Conservation (phyloP, 2,329 filamentous ascomycete genomes). For the Sporothrix brunneoviolacea region DNA sequence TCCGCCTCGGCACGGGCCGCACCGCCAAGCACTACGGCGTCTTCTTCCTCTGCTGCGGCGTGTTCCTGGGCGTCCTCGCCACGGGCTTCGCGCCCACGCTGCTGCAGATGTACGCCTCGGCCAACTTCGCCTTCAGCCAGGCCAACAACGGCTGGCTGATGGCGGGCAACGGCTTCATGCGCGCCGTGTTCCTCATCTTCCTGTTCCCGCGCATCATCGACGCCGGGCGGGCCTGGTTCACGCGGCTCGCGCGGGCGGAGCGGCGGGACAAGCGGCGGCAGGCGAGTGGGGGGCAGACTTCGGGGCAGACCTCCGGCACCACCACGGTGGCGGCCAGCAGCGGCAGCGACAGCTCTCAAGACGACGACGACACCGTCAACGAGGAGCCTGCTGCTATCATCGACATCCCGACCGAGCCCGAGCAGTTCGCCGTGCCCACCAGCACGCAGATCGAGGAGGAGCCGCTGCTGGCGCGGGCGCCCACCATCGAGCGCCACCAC, state of each 20-base stretch:
- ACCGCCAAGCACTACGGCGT: slow-evolving; percentile 53
- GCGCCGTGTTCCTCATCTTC: slow-evolving; percentile 48
- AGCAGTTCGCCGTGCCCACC: slow-evolving; percentile 35
- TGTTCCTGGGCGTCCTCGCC: slow-evolving; percentile 61
- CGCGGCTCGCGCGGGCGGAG: background rate
- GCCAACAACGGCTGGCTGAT: slow-evolving; percentile 51
- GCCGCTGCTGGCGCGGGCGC: slow-evolving; percentile 26
- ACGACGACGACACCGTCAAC: no score
- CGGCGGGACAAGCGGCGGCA: background rate
- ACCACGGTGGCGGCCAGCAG: background rate
- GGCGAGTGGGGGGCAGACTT: no score
- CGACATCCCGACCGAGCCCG: slow-evolving; percentile 31
- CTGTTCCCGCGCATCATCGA: slow-evolving; percentile 47
- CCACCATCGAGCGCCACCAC: slow-evolving; percentile 11
- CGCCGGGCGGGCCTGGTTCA: slow-evolving; percentile 24
- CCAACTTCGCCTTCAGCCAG: slow-evolving; percentile 48
- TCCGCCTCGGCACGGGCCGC: slow-evolving; percentile 44
- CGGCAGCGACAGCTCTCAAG: background rate
- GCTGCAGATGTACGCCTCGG: slow-evolving; percentile 53
- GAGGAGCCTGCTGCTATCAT: background rate
- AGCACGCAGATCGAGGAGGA: slow-evolving; percentile 39
- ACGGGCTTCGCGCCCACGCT: slow-evolving; percentile 61
- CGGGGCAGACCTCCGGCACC: no score
- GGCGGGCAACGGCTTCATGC: slow-evolving; percentile 48
- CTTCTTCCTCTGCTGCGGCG: slow-evolving; percentile 56